Conservation (phyloP, 1,284 basidiomycete genomes). For the Grifola frondosa region DNA sequence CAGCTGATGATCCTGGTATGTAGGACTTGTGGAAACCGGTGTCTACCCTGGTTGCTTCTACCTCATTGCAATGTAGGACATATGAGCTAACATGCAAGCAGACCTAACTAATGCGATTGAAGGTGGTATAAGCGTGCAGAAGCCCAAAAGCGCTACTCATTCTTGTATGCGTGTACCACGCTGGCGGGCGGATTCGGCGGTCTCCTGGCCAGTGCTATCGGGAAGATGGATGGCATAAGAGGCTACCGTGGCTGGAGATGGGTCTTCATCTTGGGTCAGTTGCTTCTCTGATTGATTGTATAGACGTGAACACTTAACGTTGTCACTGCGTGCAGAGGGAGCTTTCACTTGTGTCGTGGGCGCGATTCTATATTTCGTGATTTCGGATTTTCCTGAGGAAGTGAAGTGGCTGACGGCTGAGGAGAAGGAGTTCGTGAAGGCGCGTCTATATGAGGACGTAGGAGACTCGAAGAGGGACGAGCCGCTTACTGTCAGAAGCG, state of each 20-base stretch:
- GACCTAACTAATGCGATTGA: neutral
- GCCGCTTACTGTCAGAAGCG: constrained; percentile 11
- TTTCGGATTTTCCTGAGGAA: constrained; percentile 28
- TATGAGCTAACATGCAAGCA: neutral
- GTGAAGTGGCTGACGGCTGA: constrained; percentile 23
- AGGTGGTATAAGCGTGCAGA: constrained; percentile 38
- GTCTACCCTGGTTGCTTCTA: constrained; percentile 37
- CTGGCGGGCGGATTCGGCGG: constrained; percentile 36
- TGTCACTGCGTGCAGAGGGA: constrained; percentile 24
- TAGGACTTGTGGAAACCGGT: constrained; percentile 32
- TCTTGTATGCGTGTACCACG: constrained; percentile 37
- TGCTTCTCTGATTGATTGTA: constrained; percentile 32
- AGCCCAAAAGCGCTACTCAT: constrained; percentile 37
- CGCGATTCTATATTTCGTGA: constrained; percentile 25
- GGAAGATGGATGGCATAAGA: constrained; percentile 35
- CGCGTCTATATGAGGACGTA: constrained; percentile 24
- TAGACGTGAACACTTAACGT: constrained; percentile 17
- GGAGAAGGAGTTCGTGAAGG: constrained; percentile 23
- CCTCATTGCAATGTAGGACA: constrained; percentile 33
- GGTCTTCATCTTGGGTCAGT: constrained; percentile 43
- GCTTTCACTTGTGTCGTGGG: constrained; percentile 32
- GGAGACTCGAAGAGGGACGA: constrained; percentile 20
- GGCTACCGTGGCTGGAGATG: constrained; percentile 37
- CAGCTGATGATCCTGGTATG: neutral
- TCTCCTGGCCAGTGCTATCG: constrained; percentile 35